phyloP scores from a whole-genome alignment of 768 basidiomycete genomes.

The Panellus pusillus region DNA sequence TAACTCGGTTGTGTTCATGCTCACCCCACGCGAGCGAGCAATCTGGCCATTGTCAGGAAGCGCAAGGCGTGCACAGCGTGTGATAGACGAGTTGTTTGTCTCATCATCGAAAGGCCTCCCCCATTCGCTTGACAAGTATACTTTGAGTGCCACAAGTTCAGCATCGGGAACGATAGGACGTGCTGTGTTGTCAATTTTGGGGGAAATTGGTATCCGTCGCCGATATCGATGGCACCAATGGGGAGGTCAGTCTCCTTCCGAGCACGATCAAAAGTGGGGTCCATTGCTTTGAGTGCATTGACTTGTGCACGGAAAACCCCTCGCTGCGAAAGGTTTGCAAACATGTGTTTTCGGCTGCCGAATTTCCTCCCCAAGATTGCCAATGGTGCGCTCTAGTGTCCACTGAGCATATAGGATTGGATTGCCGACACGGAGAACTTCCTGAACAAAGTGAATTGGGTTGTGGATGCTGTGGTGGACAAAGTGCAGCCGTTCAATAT shows the following conservation, averaged over 20 bases:
- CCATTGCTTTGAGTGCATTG: slow-evolving; percentile 13
- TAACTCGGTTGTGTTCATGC: slow-evolving; percentile 6
- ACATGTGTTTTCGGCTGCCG: slow-evolving; percentile 4
- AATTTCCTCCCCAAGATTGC: slow-evolving; percentile 9
- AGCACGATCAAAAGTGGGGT: slow-evolving; percentile 1
- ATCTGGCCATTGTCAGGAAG: slow-evolving; percentile 29
- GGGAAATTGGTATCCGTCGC: slow-evolving; percentile 10
- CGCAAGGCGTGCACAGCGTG: slow-evolving; percentile 19
- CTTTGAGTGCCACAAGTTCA: too few relatives aligned
- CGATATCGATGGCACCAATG: slow-evolving; percentile 7
- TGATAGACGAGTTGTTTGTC: not conserved
- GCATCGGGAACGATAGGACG: not conserved
- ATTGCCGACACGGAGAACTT: not conserved
- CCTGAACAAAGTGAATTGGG: not conserved
- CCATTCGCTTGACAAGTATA: not conserved
- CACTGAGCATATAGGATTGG: not conserved
- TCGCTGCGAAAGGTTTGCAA: slow-evolving; percentile 5
- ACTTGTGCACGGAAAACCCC: not conserved
- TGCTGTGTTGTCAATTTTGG: not conserved
- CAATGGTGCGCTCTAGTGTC: slow-evolving; percentile 18
- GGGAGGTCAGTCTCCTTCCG: too few relatives aligned
- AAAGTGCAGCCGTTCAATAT: slow-evolving; percentile 27
- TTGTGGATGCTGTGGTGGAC: slow-evolving; percentile 25
- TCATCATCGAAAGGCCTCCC: not conserved
- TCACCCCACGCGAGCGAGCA: slow-evolving; percentile 22